These are phyloP conservation scores for Martiniozyma asiatica DNA, from an alignment of 1,139 yeast species.

Conservation along the genomic window DNA sequence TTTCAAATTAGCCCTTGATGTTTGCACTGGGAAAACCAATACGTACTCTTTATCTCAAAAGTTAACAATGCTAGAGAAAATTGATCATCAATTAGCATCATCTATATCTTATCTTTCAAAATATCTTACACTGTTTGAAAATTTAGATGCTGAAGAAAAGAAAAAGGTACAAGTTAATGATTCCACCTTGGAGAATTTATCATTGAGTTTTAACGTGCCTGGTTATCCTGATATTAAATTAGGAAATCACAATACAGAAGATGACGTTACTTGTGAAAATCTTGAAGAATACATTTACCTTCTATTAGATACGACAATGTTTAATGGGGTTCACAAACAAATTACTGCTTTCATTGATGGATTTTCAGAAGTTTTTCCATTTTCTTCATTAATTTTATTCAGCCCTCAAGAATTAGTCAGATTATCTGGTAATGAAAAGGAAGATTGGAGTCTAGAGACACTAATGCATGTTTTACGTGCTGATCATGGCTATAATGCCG, in stretches of 20 bases:
- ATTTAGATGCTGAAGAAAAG: conserved; percentile 13
- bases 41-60: conserved; percentile 4
- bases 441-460: conserved; percentile 74
- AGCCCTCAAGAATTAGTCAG: conserved; percentile 61
- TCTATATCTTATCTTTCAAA: conserved; percentile 45
- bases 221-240: conserved; percentile 59
- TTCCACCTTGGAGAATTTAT: too few species aligned
- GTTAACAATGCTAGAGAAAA: conserved; percentile 32
- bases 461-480: conserved; percentile 57
- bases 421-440: conserved; percentile 64
- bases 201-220: conserved; percentile 32
- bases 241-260: conserved; percentile 23
- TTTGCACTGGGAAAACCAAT: conserved; percentile 4
- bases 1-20: conserved; percentile 34
- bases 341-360: conserved; percentile 66
- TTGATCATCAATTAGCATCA: conserved; percentile 53
- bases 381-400: conserved; percentile 57
- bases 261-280: conserved; percentile 39
- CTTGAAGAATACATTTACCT: conserved; percentile 44
- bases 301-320: conserved; percentile 52
- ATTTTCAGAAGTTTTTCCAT: conserved; percentile 76
- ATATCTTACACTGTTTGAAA: conserved; percentile 27
- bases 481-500: conserved; percentile 80
- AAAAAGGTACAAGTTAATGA: conserved; percentile 20
- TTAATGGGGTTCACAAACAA: conserved; percentile 54